phyloP scores from a whole-genome alignment of 2,329 filamentous ascomycete species.

The Aspergillus sp. region DNA sequence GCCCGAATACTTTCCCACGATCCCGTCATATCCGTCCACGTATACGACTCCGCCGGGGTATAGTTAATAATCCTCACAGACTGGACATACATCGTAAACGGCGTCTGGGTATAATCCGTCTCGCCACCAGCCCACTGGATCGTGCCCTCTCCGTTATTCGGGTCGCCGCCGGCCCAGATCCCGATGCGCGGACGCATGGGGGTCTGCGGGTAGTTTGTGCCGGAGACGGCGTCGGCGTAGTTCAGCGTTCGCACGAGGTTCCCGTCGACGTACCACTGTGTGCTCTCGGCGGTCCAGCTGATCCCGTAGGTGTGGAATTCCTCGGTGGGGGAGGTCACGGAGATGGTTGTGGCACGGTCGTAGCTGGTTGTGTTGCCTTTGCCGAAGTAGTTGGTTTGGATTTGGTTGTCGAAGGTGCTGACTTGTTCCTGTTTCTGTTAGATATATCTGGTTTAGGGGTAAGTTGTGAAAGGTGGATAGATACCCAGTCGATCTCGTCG shows the following conservation, averaged over 20 bases:
- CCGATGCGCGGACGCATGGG: conserved; percentile 71
- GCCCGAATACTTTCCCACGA: conserved; percentile 62
- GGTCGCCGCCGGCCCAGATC: conserved; percentile 65
- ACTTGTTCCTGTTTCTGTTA: conserved; percentile 33
- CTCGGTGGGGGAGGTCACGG: conserved; percentile 57
- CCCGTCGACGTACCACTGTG: conserved; percentile 67
- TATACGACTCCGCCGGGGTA: conserved; percentile 62
- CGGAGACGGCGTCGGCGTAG: conserved; percentile 58
- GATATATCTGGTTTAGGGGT: no score
- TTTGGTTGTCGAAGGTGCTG: conserved; percentile 30
- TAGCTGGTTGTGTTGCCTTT: conserved; percentile 79
- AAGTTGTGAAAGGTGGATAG: no score
- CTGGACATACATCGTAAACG: conserved; percentile 74
- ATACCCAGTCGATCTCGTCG: conserved; percentile 85
- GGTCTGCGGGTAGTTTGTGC: conserved; percentile 67
- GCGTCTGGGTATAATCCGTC: conserved; percentile 65
- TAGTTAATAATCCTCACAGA: conserved; percentile 57
- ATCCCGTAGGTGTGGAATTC: conserved; percentile 50
- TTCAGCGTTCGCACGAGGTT: conserved; percentile 60
- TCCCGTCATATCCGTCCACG: conserved; percentile 61
- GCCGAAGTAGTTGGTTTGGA: conserved; percentile 92
- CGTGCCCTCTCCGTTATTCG: conserved; percentile 45
- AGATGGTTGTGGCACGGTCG: conserved; percentile 80
- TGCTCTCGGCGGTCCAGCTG: conserved; percentile 64
- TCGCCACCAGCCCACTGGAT: conserved; percentile 69